These are phyloP conservation scores for Camelina hispida DNA, from an alignment of 345 rosid genomes.

Conservation along the genomic window DNA sequence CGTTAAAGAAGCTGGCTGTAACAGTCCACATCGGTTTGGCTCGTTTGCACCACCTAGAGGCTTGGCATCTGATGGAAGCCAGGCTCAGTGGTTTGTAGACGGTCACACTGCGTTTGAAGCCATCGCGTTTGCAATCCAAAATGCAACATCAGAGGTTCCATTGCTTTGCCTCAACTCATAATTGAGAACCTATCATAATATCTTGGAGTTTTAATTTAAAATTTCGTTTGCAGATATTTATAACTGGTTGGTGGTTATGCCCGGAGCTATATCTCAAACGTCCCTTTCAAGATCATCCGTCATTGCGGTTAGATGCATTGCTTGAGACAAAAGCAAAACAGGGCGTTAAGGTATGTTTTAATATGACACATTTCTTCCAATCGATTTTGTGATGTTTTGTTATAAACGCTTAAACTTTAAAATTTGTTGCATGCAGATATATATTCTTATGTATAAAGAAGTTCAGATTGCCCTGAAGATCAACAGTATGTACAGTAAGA, in stretches of 20 bases:
- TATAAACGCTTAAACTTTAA: neutral
- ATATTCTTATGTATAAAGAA: slow-evolving; percentile 90
- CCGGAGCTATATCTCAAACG: slow-evolving; percentile 91
- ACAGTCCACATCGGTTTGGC: slow-evolving; percentile 77
- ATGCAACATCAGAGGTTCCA: slow-evolving; percentile 83
- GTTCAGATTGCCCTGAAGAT: slow-evolving; percentile 88
- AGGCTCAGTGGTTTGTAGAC: slow-evolving; percentile 90
- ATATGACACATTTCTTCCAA: slow-evolving; percentile 1
- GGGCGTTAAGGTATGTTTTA: slow-evolving; percentile 76
- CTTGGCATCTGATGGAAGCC: slow-evolving; percentile 78
- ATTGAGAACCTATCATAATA: neutral
- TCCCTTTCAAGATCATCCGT: slow-evolving; percentile 67
- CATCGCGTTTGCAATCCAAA: slow-evolving; percentile 76
- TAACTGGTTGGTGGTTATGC: slow-evolving; percentile 99
- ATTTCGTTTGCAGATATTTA: slow-evolving; percentile 63
- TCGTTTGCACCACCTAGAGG: slow-evolving; percentile 92
- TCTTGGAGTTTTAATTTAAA: neutral
- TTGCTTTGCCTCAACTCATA: slow-evolving; percentile 2
- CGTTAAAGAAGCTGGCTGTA: slow-evolving; percentile 72
- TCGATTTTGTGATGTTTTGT: slow-evolving; percentile 9
- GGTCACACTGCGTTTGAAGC: slow-evolving; percentile 96
- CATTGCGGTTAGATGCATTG: slow-evolving; percentile 74
- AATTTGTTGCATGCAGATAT: slow-evolving; percentile 71
- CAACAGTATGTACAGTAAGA: slow-evolving; percentile 85
- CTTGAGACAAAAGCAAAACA: slow-evolving; percentile 85